A percentile compares a stretch with the other conserved stretches of the same genome.
phyloP scores from a whole-genome alignment of 2,329 filamentous ascomycete species.

The Cladosporium sp. region DNA sequence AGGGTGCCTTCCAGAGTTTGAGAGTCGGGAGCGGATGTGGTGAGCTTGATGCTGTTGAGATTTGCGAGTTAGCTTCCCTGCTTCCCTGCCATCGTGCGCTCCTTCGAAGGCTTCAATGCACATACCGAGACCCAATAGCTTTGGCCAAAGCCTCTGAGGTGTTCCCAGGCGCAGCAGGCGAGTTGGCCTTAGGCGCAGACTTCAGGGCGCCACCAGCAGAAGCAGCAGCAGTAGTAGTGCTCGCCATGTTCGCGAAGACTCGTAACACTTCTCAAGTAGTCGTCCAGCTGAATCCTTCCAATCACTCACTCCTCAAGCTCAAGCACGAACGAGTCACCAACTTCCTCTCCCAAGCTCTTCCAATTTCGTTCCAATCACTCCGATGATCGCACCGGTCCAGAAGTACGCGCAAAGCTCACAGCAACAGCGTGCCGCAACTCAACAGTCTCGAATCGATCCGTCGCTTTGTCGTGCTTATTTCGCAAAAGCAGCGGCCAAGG shows the following conservation, averaged over 20 bases:
- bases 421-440: no score
- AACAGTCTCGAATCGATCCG: no score
- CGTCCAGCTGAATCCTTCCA: no score
- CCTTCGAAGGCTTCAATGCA: background rate
- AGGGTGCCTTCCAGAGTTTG: conserved; percentile 57
- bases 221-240: conserved; percentile 36
- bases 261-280: no score
- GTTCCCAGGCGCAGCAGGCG: conserved; percentile 40
- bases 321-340: background rate
- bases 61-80: background rate
- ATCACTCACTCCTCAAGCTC: no score
- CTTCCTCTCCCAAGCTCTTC: background rate
- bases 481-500: conserved; percentile 3
- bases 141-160: conserved; percentile 52
- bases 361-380: no score
- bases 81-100: no score
- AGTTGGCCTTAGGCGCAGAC: conserved; percentile 46
- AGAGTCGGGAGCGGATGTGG: conserved; percentile 46
- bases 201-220: conserved; percentile 50
- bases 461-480: no score
- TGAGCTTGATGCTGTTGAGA: conserved; percentile 52
- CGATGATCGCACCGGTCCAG: no score
- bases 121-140: conserved; percentile 57
- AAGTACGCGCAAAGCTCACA: no score
- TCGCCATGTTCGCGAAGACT: conserved; percentile 46